Evolutionary conservation across 192 early-diverging fungal genomes (phyloP), one percentile per base, ranked within the genome.

Genomic region (Allomyces macrogynus): DNA sequence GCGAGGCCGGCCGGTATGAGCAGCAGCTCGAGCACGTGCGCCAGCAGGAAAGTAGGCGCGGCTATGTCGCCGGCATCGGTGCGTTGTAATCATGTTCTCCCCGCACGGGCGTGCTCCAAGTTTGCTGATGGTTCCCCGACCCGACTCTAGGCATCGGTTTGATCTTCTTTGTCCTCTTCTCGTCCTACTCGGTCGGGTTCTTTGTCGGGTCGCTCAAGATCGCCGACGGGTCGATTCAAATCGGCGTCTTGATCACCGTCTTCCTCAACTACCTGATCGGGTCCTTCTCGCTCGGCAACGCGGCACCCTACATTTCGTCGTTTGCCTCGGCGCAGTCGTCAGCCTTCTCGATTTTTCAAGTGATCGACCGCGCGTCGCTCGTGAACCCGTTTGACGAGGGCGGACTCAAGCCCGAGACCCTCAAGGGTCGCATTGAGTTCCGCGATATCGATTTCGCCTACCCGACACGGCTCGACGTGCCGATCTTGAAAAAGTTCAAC

Each of bases 371-470:
- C 16, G 63, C 62, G 2, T 68, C 73, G n/a, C 69, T 72, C 43
- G 78, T 82, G 73, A 74, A 82, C 63, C 61, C 78, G 10, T 57
- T 57, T 67, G 49, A 61, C 12, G 67, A 75, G 57, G 20, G 5
- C 20, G 78, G 79, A 1, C 57, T 65, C 24, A 70, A 71, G 32
- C 76, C 83, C 0, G 73, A 76, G 0, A 72, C 69, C 7, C 64
- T 88, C 26, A 32, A 70, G 23, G 89, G 89, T 26, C 73, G 79
- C 11, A 87, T 92, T 63, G 86, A 85, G 71, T 82, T 97, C 66
- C 66, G 67, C 23, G 76, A 88, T 65, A 84, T 97, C 14, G 68
- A 79, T n/a, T 97, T 97, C 73, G 66, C 73, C 61, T 97, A 97
- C 65, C 93, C 92, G 14, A 79, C 85, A 20, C 85, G 89, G 4